Conservation (phyloP, 768 basidiomycete species). For the Boletus sp. region DNA sequence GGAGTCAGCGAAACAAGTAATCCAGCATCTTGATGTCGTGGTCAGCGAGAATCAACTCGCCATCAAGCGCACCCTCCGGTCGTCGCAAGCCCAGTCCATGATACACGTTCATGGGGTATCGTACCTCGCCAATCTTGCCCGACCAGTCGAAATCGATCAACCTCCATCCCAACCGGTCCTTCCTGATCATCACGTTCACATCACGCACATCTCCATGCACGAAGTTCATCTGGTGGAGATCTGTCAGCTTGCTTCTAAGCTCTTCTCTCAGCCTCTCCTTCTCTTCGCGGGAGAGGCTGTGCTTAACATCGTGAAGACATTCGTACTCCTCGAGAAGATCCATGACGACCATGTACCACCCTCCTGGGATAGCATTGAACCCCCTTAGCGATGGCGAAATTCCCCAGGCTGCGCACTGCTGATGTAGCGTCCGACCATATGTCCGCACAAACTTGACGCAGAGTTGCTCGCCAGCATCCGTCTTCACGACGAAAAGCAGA, state of each 20-base stretch:
- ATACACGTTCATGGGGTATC: conserved; percentile 23
- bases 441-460: too few relatives aligned
- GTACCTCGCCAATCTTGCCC: conserved; percentile 17
- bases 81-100: neutral
- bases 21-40: neutral
- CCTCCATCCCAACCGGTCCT: neutral
- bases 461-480: too few relatives aligned
- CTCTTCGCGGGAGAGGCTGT: neutral
- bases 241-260: neutral
- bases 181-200: conserved; percentile 18
- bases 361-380: conserved; percentile 27
- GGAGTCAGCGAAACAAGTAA: neutral
- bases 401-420: neutral
- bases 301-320: neutral
- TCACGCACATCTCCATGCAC: conserved; percentile 27
- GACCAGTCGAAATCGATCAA: conserved; percentile 31
- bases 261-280: neutral
- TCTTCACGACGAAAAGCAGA: too few relatives aligned
- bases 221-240: conserved; percentile 13
- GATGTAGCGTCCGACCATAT: too few relatives aligned
- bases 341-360: conserved; percentile 37
- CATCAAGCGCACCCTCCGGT: neutral
- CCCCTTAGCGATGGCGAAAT: conserved; percentile 22
- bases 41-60: too few relatives aligned
- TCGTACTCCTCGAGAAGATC: conserved; percentile 21